phyloP scores from a whole-genome alignment of 2,329 filamentous ascomycete species.

The Aaosphaeria pasadenensis region DNA sequence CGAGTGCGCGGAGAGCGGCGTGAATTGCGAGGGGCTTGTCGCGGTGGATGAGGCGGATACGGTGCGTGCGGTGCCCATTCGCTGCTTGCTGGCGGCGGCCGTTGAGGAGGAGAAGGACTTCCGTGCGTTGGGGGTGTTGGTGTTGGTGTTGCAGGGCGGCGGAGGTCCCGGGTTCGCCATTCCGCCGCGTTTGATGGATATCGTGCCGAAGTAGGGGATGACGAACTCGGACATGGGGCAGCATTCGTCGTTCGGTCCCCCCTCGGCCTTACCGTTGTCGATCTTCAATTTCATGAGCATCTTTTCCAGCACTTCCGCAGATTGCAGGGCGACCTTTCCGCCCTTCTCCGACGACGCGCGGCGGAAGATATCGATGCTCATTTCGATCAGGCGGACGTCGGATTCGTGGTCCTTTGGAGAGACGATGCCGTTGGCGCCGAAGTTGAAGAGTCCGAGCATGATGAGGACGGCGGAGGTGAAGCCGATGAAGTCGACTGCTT shows the following conservation, averaged over 20 bases:
- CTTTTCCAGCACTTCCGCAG: conserved; percentile 37
- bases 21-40: conserved; percentile 3
- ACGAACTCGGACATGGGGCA: conserved; percentile 24
- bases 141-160: neutral
- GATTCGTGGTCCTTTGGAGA: conserved; percentile 28
- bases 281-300: conserved; percentile 30
- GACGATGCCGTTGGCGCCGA: conserved; percentile 14
- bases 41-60: conserved; percentile 4
- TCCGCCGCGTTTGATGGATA: conserved; percentile 33
- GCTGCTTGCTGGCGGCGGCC: neutral
- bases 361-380: conserved; percentile 41
- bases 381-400: conserved; percentile 38
- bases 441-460: conserved; percentile 42
- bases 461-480: conserved; percentile 46
- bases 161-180: neutral
- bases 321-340: conserved; percentile 40
- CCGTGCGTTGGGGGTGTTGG: neutral
- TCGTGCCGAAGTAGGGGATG: conserved; percentile 43
- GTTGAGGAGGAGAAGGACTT: too few relatives aligned
- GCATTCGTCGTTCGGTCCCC: conserved; percentile 6
- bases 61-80: neutral
- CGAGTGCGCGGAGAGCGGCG: too few relatives aligned
- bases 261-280: conserved; percentile 4
- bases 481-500: conserved; percentile 46
- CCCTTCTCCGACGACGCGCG: conserved; percentile 40